Evolutionary conservation across 176 grass and related monocot species (phyloP).

Genomic region (Puya raimondii): DNA sequence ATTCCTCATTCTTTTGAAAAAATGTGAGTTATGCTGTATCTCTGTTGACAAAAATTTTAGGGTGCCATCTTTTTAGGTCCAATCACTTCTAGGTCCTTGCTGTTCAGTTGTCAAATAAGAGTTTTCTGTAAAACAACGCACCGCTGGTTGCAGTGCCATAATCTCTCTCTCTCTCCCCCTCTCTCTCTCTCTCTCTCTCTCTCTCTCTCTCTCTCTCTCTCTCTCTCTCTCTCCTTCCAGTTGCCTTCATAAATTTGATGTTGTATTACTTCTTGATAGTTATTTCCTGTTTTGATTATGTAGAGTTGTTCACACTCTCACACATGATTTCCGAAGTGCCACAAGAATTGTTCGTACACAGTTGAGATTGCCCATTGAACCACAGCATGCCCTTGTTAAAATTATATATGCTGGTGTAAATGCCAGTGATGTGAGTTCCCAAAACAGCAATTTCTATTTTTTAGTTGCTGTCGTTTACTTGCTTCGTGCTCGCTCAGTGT

Average conservation of each 20-base stretch:
- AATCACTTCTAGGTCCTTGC: too few relatives aligned
- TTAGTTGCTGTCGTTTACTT: neutral
- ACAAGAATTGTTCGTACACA: conserved; percentile 59
- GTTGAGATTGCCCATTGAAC: conserved; percentile 65
- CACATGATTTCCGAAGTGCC: conserved; percentile 80
- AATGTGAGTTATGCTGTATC: conserved; percentile 52
- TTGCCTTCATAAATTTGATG: neutral
- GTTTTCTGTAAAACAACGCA: too few relatives aligned
- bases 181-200: neutral
- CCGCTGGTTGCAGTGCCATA: too few relatives aligned
- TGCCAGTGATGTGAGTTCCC: conserved; percentile 94
- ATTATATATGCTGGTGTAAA: conserved; percentile 96
- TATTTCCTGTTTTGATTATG: conserved; percentile 31
- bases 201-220: too few relatives aligned
- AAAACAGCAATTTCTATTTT: conserved; percentile 4
- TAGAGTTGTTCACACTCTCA: conserved; percentile 92
- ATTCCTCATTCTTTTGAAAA: conserved; percentile 71
- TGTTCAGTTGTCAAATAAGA: too few relatives aligned
- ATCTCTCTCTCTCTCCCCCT: too few relatives aligned
- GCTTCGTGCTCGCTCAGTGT: neutral
- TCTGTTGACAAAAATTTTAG: neutral
- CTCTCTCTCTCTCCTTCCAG: neutral
- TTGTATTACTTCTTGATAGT: conserved; percentile 7
- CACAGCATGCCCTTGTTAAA: conserved; percentile 73
- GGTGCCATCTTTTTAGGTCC: neutral